Conservation (phyloP, 768 basidiomycete genomes). For the Lepiota brunneoincarnata region DNA sequence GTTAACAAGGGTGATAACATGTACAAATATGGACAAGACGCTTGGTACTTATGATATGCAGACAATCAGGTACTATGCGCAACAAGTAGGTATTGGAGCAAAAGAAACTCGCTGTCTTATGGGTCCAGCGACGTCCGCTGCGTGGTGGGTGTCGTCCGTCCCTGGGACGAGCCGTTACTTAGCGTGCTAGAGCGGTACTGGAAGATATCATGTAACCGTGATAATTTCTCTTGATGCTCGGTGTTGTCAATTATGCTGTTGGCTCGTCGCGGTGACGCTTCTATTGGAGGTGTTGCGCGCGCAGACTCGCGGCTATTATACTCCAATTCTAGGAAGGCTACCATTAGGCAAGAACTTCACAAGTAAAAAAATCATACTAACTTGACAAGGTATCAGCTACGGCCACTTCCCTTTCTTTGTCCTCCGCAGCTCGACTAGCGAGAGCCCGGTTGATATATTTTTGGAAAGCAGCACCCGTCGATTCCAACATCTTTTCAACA, state of each 20-base stretch:
- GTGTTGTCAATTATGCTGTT: conserved; percentile 25
- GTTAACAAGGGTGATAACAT: not conserved
- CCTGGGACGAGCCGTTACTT: conserved; percentile 45
- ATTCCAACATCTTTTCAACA: conserved; percentile 86
- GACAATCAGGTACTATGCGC: conserved; percentile 1
- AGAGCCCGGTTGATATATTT: conserved; percentile 89
- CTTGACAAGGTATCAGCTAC: conserved; percentile 85
- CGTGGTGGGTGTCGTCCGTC: conserved; percentile 24
- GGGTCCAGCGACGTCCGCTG: conserved; percentile 30
- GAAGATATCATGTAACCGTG: conserved; percentile 77
- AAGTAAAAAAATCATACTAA: conserved; percentile 33
- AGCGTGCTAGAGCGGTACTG: conserved; percentile 74
- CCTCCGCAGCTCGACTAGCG: conserved; percentile 84
- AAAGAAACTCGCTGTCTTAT: conserved; percentile 3
- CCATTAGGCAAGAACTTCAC: not conserved
- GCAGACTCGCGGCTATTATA: conserved; percentile 45
- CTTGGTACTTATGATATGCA: not conserved
- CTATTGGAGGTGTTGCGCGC: conserved; percentile 27
- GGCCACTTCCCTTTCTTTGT: conserved; percentile 74
- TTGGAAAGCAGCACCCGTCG: conserved; percentile 85
- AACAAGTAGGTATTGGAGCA: conserved; percentile 3
- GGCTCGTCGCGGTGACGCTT: conserved; percentile 21
- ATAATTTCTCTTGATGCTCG: conserved; percentile 61
- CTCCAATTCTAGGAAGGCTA: conserved; percentile 53
- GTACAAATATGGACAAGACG: conserved; percentile 1